Percentiles rank a stretch among this genome's conserved stretches.
Evolutionary conservation across 257 asterid species (phyloP).

Genomic region (Fraxinus anomala): DNA sequence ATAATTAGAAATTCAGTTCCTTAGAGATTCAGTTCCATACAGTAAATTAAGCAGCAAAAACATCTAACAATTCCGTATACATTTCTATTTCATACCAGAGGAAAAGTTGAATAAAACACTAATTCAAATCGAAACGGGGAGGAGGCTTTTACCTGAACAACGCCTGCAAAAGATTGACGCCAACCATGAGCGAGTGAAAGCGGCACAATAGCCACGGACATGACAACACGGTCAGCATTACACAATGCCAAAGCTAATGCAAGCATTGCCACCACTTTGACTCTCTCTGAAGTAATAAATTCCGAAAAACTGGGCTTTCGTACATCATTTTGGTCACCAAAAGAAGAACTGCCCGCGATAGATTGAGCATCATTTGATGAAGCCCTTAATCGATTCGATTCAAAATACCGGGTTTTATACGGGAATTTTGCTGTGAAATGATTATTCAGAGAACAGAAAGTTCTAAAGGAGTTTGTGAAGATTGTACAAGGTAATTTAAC

Average conservation of each 20-base stretch:
- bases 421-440: slow-evolving; percentile 22
- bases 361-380: slow-evolving; percentile 42
- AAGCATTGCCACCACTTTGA: slow-evolving; percentile 93
- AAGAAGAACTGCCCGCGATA: slow-evolving; percentile 22
- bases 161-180: slow-evolving; percentile 86
- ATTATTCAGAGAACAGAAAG: not conserved
- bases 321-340: slow-evolving; percentile 22
- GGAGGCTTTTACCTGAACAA: slow-evolving; percentile 68
- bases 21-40: not conserved
- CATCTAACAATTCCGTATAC: not conserved
- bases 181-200: slow-evolving; percentile 73
- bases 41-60: not conserved
- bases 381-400: slow-evolving; percentile 33
- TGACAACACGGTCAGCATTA: slow-evolving; percentile 94
- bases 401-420: slow-evolving; percentile 20
- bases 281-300: slow-evolving; percentile 96
- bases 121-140: not conserved
- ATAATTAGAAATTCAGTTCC: not conserved
- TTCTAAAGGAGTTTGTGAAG: slow-evolving; percentile 14
- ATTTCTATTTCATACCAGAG: not conserved
- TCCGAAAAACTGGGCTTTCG: slow-evolving; percentile 56
- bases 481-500: slow-evolving; percentile 21
- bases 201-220: slow-evolving; percentile 99
- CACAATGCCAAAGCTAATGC: slow-evolving; percentile 89
- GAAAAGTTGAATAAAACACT: not conserved